These are phyloP conservation scores for Tilletia setariae DNA, from an alignment of 1,284 basidiomycete genomes.

Conservation along the genomic window DNA sequence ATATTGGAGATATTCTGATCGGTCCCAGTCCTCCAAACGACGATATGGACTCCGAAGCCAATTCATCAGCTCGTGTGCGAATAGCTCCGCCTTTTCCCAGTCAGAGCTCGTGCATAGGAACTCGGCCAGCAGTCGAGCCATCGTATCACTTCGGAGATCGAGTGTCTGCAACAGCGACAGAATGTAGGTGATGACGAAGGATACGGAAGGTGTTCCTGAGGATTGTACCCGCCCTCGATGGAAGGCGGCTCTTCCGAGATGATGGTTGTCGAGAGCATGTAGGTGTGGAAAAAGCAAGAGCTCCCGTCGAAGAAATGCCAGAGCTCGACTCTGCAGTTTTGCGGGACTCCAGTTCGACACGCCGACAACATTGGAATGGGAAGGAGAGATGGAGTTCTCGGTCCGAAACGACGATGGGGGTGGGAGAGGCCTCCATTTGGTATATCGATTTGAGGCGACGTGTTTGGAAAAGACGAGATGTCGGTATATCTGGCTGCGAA, in stretches of 20 bases:
- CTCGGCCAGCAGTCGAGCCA: slow-evolving; percentile 3
- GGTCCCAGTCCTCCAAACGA: slow-evolving; percentile 8
- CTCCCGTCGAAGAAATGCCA: background rate
- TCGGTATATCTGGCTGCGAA: background rate
- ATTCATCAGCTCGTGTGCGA: background rate
- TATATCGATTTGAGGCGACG: slow-evolving; percentile 6
- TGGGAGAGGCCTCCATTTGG: background rate
- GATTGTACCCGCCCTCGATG: background rate
- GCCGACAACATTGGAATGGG: background rate
- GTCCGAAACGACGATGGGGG: slow-evolving; percentile 8
- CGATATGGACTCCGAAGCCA: slow-evolving; percentile 10
- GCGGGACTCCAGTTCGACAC: slow-evolving; percentile 12
- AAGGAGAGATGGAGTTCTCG: background rate
- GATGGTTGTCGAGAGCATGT: background rate
- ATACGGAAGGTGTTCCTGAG: background rate
- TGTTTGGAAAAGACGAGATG: slow-evolving; percentile 15
- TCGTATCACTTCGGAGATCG: slow-evolving; percentile 5
- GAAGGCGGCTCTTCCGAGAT: background rate
- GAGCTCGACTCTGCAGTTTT: slow-evolving; percentile 1
- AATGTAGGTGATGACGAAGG: slow-evolving; percentile 12
- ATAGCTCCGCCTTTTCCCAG: background rate
- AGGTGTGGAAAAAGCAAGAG: slow-evolving; percentile 12
- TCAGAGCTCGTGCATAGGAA: background rate
- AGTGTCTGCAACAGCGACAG: slow-evolving; percentile 9
- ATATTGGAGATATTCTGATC: slow-evolving; percentile 6